Evolutionary conservation across 2,329 filamentous ascomycete species (phyloP).

Genomic region (Hypoxylon sp.): DNA sequence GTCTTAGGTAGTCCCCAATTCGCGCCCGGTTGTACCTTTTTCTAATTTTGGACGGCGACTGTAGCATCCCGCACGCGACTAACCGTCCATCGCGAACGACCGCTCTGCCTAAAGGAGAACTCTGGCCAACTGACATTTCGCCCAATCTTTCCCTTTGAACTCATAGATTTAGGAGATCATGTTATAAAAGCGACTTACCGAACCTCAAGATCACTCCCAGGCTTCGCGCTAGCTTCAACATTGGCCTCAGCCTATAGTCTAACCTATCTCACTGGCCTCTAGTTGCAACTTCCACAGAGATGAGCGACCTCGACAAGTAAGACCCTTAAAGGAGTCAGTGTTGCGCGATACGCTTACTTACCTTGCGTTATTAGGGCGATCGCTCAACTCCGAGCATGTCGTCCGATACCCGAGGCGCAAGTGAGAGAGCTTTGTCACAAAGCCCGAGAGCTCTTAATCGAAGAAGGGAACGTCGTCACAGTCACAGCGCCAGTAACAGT

Average conservation of each 20-base stretch:
- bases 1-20: conserved; percentile 6
- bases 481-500: conserved; percentile 95
- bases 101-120: background rate
- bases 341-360: conserved; percentile 32
- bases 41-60: conserved; percentile 30
- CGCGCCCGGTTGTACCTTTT: conserved; percentile 11
- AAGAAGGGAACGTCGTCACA: conserved; percentile 96
- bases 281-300: conserved; percentile 56
- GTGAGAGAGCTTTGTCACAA: conserved; percentile 98
- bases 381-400: conserved; percentile 92
- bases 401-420: conserved; percentile 93
- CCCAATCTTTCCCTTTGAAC: background rate
- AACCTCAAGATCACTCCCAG: conserved; percentile 3
- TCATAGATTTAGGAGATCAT: conserved; percentile 27
- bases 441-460: conserved; percentile 93
- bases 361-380: conserved; percentile 76
- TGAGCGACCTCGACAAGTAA: conserved; percentile 96
- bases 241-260: conserved; percentile 4
- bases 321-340: conserved; percentile 41
- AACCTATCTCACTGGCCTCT: background rate
- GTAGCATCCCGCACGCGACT: conserved; percentile 27
- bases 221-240: conserved; percentile 18
- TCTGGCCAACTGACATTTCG: background rate
- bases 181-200: conserved; percentile 35
- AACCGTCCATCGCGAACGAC: conserved; percentile 8